Evolutionary conservation across 345 rosid genomes (phyloP).

Genomic region (Murraya koenigii): DNA sequence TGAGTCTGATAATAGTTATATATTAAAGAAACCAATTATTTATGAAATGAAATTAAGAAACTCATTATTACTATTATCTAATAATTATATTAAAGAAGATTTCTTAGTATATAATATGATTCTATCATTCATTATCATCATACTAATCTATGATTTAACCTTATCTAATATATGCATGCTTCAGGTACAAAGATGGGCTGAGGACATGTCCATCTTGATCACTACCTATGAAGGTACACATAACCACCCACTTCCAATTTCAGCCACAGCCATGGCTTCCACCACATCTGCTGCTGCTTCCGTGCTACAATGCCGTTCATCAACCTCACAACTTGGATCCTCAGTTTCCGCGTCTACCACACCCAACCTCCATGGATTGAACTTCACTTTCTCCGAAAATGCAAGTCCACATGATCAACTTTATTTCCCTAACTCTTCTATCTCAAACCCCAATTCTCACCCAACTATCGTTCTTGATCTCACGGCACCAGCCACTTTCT

Average conservation of each 20-base stretch:
- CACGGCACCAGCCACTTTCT: conserved; percentile 32
- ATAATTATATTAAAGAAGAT: too few species aligned
- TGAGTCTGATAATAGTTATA: too few species aligned
- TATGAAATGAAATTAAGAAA: too few species aligned
- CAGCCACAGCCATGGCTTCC: conserved; percentile 32
- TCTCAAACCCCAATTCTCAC: conserved; percentile 48
- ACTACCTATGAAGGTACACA: conserved; percentile 26
- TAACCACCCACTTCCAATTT: conserved; percentile 21
- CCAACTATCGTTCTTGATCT: conserved; percentile 73
- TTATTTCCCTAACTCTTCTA: conserved; percentile 34
- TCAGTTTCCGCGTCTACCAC: conserved; percentile 10
- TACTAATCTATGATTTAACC: too few species aligned
- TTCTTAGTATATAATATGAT: neutral
- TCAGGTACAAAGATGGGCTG: conserved; percentile 17
- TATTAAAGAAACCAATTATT: too few species aligned
- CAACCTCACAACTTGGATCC: conserved; percentile 10
- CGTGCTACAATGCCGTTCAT: conserved; percentile 18
- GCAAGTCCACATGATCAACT: conserved; percentile 22
- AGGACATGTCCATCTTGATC: conserved; percentile 22
- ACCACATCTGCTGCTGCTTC: conserved; percentile 30
- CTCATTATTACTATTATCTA: too few species aligned
- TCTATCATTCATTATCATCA: neutral
- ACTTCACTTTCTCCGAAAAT: conserved; percentile 25
- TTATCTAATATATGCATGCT: neutral
- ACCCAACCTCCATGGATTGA: conserved; percentile 25